These are phyloP conservation scores for Takashimella tepidaria DNA, from an alignment of 1,284 basidiomycete species.

Conservation along the genomic window DNA sequence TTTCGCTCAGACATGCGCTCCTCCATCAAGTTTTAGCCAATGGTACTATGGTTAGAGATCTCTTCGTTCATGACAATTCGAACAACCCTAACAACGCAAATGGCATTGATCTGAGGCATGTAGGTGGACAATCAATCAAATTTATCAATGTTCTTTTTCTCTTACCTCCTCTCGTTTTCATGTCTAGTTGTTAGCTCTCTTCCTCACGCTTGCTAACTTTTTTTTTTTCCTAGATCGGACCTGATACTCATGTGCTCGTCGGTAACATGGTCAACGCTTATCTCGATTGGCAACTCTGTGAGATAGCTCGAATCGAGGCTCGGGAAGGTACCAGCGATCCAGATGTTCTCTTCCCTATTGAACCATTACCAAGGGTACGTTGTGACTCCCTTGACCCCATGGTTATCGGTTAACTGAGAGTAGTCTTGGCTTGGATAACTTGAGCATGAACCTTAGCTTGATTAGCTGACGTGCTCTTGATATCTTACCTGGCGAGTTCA, in stretches of 20 bases:
- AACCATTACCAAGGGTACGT: constrained; percentile 28
- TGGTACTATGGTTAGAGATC: constrained; percentile 17
- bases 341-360: constrained; percentile 23
- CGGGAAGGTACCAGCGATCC: constrained; percentile 4
- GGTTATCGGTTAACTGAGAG: no score
- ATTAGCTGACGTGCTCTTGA: no score
- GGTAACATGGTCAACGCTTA: constrained; percentile 35
- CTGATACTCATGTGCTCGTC: constrained; percentile 23
- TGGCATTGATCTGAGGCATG: constrained; percentile 37
- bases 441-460: no score
- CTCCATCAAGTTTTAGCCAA: constrained; percentile 24
- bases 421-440: no score
- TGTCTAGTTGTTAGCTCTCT: no score
- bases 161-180: no score
- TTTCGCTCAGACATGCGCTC: constrained; percentile 33
- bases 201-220: no score
- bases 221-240: constrained; percentile 2
- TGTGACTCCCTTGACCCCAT: neutral
- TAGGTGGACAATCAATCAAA: no score
- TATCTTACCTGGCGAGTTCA: no score
- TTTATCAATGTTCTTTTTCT: no score
- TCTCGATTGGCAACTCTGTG: constrained; percentile 37
- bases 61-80: constrained; percentile 17
- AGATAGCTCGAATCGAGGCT: constrained; percentile 32
- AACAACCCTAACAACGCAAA: constrained; percentile 14